A percentile compares a stretch with the other conserved stretches of the same genome.
phyloP scores from a whole-genome alignment of 805 yeast species.

The Hanseniaspora hatyaiensis region DNA sequence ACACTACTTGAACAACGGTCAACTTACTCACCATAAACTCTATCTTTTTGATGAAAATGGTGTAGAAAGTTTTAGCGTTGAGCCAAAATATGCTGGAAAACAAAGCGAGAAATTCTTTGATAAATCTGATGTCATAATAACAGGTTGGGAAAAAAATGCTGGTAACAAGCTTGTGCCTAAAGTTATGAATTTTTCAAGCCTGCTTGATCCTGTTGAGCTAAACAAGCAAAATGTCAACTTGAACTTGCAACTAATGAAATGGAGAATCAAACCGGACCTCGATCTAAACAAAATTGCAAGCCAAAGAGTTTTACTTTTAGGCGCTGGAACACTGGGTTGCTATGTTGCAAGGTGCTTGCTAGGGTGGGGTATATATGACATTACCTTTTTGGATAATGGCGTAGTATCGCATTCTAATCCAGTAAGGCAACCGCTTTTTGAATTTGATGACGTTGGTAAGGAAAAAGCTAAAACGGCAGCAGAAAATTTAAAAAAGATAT shows the following conservation, averaged over 20 bases:
- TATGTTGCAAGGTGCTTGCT: slow-evolving; percentile 74
- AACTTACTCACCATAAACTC: background rate
- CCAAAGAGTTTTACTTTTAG: slow-evolving; percentile 65
- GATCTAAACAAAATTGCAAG: slow-evolving; percentile 53
- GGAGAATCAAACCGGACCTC: slow-evolving; percentile 83
- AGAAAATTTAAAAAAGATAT: slow-evolving; percentile 52
- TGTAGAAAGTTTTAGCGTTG: slow-evolving; percentile 28
- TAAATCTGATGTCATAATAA: slow-evolving; percentile 33
- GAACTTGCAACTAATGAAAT: slow-evolving; percentile 84
- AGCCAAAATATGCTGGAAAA: slow-evolving; percentile 30
- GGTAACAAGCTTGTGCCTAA: slow-evolving; percentile 70
- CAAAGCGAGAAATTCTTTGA: too few relatives aligned
- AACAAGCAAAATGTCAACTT: slow-evolving; percentile 89
- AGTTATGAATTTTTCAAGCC: slow-evolving; percentile 64
- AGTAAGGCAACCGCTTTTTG: slow-evolving; percentile 81
- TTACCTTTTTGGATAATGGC: slow-evolving; percentile 85
- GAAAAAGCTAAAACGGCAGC: slow-evolving; percentile 77
- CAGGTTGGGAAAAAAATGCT: slow-evolving; percentile 86
- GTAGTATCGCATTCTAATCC: slow-evolving; percentile 86
- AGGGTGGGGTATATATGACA: slow-evolving; percentile 88
- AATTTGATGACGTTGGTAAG: slow-evolving; percentile 72
- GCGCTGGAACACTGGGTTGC: slow-evolving; percentile 93
- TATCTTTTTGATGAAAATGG: background rate
- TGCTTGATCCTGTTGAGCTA: slow-evolving; percentile 68
- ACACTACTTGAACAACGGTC: background rate